Evolutionary conservation across 768 basidiomycete genomes (phyloP), one percentile per base, ranked within the genome.

Genomic region (Phylloporus sp.): DNA sequence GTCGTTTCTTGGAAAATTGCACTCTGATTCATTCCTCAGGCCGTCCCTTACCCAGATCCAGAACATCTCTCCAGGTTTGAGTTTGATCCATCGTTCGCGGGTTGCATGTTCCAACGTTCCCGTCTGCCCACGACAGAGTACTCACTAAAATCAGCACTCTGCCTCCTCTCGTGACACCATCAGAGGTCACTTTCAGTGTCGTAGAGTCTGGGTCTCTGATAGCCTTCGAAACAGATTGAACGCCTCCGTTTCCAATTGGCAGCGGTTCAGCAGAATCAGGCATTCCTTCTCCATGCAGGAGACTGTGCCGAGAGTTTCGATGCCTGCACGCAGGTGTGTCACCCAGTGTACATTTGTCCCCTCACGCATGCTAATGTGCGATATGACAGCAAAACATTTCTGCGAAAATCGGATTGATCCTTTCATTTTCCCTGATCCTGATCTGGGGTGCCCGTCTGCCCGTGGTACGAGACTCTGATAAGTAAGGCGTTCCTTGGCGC

Each of bases 271-370:
- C 77, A 77, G 18, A 90, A 91, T 55, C 83, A 95, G 61, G 93
- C 92, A 0, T 98, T 99, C 71, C 76, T 99, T 32, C 79, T 99
- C 3, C 97, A 99, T 55, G 97, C 97, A 1, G 97, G 97, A 2
- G 97, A 99, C 63, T 99, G 97, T 61, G 94, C 92, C n/a, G 91
- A 95, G 69, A 88, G 90, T 66, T 95, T 95, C 62, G 87, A 90
- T 59, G 91, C 91, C 0, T 94, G 91, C 66, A 92, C 89, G 0
- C 82, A 91, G 55, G 90, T 91, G 64, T 60, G 80, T 74, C 34
- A 26, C 45, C 29, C 36, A 6, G n/a, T n/a, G n/a, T n/a, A 36
- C 50, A 31, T 48, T 31, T 26, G 29, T 61, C 41, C 45, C 44
- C 58, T 12, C 47, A 41, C 49, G 45, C 48, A 45, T 49, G 18